A percentile compares a stretch with the other conserved stretches of the same genome.
Conservation (phyloP, 192 early-diverging fungal genomes). For the Rhizophagus sp. region DNA sequence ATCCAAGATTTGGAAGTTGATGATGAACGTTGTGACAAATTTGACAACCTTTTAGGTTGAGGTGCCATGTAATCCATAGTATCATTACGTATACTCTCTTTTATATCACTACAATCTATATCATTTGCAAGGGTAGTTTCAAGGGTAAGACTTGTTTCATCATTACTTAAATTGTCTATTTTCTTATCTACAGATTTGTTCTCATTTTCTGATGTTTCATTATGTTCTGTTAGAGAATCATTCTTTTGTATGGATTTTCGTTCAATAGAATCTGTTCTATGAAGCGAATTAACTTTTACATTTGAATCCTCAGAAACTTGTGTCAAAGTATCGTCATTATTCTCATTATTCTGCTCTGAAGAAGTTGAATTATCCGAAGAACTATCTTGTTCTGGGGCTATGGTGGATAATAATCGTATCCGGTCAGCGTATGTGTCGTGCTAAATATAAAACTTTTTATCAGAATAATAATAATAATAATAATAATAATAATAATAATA, state of each 20-base stretch:
- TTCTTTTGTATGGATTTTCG: neutral
- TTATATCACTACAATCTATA: neutral
- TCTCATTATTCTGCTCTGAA: neutral
- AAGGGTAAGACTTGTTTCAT: neutral
- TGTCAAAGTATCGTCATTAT: neutral
- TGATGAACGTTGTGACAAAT: neutral
- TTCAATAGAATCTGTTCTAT: neutral
- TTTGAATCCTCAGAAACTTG: neutral
- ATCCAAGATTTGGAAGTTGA: conserved; percentile 22
- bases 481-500: neutral
- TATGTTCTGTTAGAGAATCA: neutral
- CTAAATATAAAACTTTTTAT: conserved; percentile 9
- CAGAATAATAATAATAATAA: neutral
- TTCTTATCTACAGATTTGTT: neutral
- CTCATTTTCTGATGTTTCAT: neutral
- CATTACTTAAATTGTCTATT: neutral
- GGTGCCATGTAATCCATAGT: neutral
- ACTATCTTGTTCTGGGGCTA: neutral
- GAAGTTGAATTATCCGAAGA: neutral
- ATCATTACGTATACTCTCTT: conserved; percentile 9
- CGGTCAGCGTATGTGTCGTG: conserved; percentile 30
- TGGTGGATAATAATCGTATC: conserved; percentile 30
- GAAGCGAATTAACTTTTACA: neutral
- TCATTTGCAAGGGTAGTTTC: neutral
- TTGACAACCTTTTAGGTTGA: neutral